Conservation (phyloP, 306 rosid genomes). For the Prunus salicina region DNA sequence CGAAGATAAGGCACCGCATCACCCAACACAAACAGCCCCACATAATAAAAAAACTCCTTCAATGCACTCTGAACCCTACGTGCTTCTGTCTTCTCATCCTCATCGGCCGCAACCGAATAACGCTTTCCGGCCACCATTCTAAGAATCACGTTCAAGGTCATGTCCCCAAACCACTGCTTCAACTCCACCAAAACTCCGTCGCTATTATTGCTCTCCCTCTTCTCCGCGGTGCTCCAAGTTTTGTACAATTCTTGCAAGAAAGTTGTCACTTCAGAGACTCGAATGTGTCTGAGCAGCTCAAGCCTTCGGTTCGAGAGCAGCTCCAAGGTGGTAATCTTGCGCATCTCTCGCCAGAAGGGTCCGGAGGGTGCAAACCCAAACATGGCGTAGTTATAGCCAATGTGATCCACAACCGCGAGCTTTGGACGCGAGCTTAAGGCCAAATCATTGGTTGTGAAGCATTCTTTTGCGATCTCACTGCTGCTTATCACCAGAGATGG, state of each 20-base stretch:
- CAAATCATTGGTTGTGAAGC: constrained; percentile 32
- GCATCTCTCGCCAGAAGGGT: constrained; percentile 40
- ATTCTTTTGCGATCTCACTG: constrained; percentile 31
- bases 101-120: background rate
- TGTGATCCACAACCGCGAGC: background rate
- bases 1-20: constrained; percentile 41
- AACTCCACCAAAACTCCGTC: constrained; percentile 29
- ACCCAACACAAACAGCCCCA: constrained; percentile 30
- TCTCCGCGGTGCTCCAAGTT: background rate
- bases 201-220: background rate
- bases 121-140: constrained; percentile 43
- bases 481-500: constrained; percentile 23
- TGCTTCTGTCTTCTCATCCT: constrained; percentile 9
- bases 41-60: constrained; percentile 23
- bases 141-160: constrained; percentile 39
- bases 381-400: constrained; percentile 23
- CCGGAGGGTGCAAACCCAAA: constrained; percentile 41
- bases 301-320: constrained; percentile 37
- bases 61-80: constrained; percentile 11
- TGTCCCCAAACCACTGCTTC: constrained; percentile 40
- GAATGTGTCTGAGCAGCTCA: constrained; percentile 17
- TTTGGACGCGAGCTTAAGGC: constrained; percentile 19
- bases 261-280: constrained; percentile 33
- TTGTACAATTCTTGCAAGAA: constrained; percentile 15
- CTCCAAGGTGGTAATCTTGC: constrained; percentile 27